phyloP scores from a whole-genome alignment of 1,284 basidiomycete genomes.

The Stereum hirsutum region DNA sequence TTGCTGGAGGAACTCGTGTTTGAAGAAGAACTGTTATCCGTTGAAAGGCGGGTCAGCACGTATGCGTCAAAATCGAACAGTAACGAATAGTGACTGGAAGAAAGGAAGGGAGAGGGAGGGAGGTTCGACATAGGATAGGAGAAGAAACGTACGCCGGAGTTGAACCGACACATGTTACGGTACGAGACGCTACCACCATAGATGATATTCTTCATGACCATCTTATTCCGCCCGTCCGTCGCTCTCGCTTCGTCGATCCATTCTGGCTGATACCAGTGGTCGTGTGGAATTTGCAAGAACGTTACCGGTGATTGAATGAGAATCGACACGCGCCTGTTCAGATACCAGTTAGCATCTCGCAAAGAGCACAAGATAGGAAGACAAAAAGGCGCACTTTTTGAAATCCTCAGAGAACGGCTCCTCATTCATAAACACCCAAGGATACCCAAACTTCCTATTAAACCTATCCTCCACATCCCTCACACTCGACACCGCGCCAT shows the following conservation, averaged over 20 bases:
- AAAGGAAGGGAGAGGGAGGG: no score
- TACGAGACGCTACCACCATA: conserved; percentile 33
- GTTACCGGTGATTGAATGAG: conserved; percentile 28
- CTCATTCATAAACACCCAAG: conserved; percentile 73
- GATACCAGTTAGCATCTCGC: background rate
- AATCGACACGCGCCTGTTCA: conserved; percentile 29
- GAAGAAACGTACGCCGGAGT: conserved; percentile 39
- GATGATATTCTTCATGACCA: conserved; percentile 53
- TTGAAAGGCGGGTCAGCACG: no score
- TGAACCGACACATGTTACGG: conserved; percentile 53
- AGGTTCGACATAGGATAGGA: conserved; percentile 7
- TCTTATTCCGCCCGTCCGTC: conserved; percentile 41
- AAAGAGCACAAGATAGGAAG: background rate
- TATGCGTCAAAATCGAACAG: no score
- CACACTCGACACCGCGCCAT: conserved; percentile 48
- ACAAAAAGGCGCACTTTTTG: conserved; percentile 25
- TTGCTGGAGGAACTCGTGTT: conserved; percentile 32
- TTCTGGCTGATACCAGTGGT: conserved; percentile 47
- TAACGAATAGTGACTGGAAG: no score
- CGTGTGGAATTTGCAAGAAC: conserved; percentile 37
- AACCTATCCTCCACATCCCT: conserved; percentile 53
- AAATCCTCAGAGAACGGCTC: conserved; percentile 66
- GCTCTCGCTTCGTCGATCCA: conserved; percentile 68
- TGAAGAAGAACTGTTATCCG: conserved; percentile 53
- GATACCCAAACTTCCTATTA: conserved; percentile 58